Percentiles rank a stretch among this genome's conserved stretches.
Evolutionary conservation across 2,329 filamentous ascomycete genomes (phyloP).

Genomic region (Colletotrichum tamarilloi): DNA sequence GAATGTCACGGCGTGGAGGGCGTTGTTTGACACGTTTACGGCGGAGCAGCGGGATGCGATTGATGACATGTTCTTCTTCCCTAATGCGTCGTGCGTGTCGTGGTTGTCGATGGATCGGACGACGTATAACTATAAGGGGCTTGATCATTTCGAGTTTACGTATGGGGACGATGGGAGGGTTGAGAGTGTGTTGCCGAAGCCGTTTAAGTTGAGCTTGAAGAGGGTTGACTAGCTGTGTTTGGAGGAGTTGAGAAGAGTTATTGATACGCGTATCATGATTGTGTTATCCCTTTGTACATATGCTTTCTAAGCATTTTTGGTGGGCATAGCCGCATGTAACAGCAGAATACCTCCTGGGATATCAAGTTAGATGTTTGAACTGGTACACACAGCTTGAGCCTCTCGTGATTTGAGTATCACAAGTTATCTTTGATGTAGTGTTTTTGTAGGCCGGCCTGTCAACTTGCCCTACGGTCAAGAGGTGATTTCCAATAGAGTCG

Average conservation of each 20-base stretch:
- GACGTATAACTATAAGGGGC: conserved; percentile 43
- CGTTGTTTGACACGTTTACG: conserved; percentile 41
- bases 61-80: conserved; percentile 42
- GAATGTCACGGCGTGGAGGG: conserved; percentile 45
- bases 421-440: too few species aligned
- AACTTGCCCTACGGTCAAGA: too few species aligned
- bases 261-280: background rate
- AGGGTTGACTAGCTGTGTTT: background rate
- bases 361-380: too few species aligned
- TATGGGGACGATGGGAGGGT: conserved; percentile 21
- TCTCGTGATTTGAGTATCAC: too few species aligned
- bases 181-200: conserved; percentile 19
- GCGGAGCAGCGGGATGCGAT: conserved; percentile 34
- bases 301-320: too few species aligned
- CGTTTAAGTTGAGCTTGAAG: conserved; percentile 18
- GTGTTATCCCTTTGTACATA: too few species aligned
- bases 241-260: background rate
- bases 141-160: conserved; percentile 44
- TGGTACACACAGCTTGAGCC: too few species aligned
- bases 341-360: too few species aligned
- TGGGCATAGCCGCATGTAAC: too few species aligned
- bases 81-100: conserved; percentile 43
- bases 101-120: conserved; percentile 47
- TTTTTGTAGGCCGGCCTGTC: too few species aligned
- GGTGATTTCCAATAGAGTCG: too few species aligned